Evolutionary conservation across 495 filamentous ascomycete genomes (phyloP).

Genomic region (Aspergillus sparsus): DNA sequence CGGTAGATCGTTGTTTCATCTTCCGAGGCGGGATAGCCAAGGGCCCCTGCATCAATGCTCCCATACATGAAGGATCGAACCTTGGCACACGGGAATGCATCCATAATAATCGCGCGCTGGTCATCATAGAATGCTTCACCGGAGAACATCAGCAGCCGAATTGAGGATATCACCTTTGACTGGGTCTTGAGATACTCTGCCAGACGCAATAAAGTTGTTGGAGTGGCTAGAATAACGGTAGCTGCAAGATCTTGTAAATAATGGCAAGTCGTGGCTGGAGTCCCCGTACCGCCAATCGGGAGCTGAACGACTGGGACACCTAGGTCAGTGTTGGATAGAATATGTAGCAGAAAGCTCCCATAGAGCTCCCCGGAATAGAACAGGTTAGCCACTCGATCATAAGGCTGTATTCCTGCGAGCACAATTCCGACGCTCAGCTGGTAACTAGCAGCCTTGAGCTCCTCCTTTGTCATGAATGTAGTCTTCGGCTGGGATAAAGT

Average conservation of each 20-base stretch:
- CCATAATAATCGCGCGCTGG: neutral
- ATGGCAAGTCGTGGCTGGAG: neutral
- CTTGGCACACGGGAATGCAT: neutral
- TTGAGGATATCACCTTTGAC: neutral
- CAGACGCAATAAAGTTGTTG: neutral
- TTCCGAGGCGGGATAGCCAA: neutral
- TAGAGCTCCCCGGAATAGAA: neutral
- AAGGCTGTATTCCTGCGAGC: neutral
- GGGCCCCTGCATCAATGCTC: neutral
- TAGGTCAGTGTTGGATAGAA: neutral
- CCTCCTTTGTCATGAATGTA: neutral
- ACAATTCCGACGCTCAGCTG: neutral
- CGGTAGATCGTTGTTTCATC: neutral
- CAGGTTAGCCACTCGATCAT: neutral
- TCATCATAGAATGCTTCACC: neutral
- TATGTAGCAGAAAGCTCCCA: neutral
- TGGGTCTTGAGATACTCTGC: neutral
- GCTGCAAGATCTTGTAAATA: neutral
- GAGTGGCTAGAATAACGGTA: neutral
- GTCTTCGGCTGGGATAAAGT: too few relatives aligned
- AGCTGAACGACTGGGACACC: neutral
- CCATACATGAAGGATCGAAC: neutral
- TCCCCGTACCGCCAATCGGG: too few relatives aligned
- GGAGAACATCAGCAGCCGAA: neutral
- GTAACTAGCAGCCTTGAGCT: neutral